Percentiles rank a stretch among this genome's conserved stretches.
Evolutionary conservation across 805 yeast genomes (phyloP).

Genomic region (Hanseniaspora occidentalis): DNA sequence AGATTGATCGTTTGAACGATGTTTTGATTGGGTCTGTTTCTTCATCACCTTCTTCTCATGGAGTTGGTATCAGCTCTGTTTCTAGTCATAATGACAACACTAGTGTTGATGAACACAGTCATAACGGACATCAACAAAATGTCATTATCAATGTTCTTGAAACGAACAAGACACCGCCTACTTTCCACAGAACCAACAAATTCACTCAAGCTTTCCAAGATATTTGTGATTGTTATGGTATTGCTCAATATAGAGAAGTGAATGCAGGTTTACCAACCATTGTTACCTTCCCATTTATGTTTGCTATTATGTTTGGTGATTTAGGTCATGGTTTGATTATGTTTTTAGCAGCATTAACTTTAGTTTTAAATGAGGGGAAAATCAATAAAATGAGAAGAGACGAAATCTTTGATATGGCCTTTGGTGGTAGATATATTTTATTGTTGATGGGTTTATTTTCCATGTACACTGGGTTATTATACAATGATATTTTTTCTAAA

Average conservation of each 20-base stretch:
- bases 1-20: constrained; percentile 32
- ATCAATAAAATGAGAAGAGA: constrained; percentile 48
- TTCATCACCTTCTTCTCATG: constrained; percentile 8
- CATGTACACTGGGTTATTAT: constrained; percentile 61
- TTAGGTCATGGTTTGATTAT: constrained; percentile 65
- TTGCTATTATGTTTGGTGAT: constrained; percentile 78
- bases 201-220: constrained; percentile 58
- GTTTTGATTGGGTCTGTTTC: constrained; percentile 33
- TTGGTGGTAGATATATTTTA: constrained; percentile 54
- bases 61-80: constrained; percentile 23
- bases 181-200: constrained; percentile 57
- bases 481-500: constrained; percentile 61
- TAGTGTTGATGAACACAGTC: constrained; percentile 5
- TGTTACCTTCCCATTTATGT: constrained; percentile 70
- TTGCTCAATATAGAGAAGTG: constrained; percentile 62
- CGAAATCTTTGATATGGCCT: constrained; percentile 72
- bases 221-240: constrained; percentile 68
- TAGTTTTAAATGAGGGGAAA: constrained; percentile 42
- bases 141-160: constrained; percentile 46
- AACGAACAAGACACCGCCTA: constrained; percentile 60
- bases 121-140: constrained; percentile 11
- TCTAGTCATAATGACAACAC: constrained; percentile 16
- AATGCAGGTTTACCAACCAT: constrained; percentile 67
- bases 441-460: constrained; percentile 62
- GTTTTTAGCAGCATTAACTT: constrained; percentile 38